phyloP scores from a whole-genome alignment of 306 rosid genomes.

The Erythrophleum fordii region DNA sequence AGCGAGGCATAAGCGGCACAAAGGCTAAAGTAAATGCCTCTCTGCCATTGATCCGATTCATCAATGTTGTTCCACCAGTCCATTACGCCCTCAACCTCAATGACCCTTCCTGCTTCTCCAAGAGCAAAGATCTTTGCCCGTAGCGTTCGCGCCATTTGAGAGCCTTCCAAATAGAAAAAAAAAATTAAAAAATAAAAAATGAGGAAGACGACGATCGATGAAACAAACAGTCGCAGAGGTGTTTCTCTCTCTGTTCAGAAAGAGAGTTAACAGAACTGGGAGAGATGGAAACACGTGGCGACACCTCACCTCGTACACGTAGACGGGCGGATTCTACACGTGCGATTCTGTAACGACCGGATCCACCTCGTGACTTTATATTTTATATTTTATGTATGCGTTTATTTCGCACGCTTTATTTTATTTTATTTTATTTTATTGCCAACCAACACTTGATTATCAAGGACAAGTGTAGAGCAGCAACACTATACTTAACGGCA shows the following conservation, averaged over 20 bases:
- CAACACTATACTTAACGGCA: too few relatives aligned
- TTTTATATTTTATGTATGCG: too few relatives aligned
- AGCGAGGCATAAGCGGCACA: conserved; percentile 57
- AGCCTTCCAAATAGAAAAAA: not conserved
- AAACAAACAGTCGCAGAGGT: not conserved
- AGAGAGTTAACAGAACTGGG: conserved; percentile 24
- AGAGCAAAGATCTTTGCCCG: conserved; percentile 43
- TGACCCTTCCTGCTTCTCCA: conserved; percentile 31
- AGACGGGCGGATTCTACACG: conserved; percentile 31
- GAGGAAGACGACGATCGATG: conserved; percentile 14
- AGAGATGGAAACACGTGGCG: conserved; percentile 42
- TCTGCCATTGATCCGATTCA: conserved; percentile 52
- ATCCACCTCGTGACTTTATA: conserved; percentile 30
- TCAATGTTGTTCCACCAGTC: conserved; percentile 50
- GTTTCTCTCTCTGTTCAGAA: not conserved
- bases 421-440: too few relatives aligned
- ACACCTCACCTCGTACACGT: conserved; percentile 24
- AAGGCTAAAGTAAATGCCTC: conserved; percentile 49
- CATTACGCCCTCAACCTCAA: conserved; percentile 14
- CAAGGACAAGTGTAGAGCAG: too few relatives aligned
- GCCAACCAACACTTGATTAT: too few relatives aligned
- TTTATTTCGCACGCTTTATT: not conserved
- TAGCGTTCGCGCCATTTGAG: conserved; percentile 37
- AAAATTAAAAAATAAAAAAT: not conserved
- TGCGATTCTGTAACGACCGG: conserved; percentile 23